Evolutionary conservation across 345 rosid genomes (phyloP).

Genomic region (Abelmoschus esculentus): DNA sequence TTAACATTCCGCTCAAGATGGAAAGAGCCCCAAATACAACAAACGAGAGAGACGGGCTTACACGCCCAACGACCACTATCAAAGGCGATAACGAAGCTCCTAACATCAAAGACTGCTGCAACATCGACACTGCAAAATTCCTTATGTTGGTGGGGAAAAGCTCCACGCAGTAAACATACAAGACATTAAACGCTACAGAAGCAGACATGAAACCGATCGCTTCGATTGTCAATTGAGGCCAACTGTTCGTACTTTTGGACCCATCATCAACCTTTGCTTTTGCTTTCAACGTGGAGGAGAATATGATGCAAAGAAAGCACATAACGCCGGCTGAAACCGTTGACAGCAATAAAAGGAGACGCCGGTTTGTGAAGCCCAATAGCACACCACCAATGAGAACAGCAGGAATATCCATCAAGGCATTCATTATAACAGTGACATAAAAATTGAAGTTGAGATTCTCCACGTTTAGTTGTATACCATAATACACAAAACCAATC

Average conservation of each 20-base stretch:
- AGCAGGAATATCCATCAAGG: slow-evolving; percentile 69
- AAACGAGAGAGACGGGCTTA: slow-evolving; percentile 48
- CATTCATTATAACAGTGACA: slow-evolving; percentile 50
- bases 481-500: slow-evolving; percentile 61
- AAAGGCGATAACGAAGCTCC: slow-evolving; percentile 70
- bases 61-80: slow-evolving; percentile 51
- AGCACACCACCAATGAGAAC: slow-evolving; percentile 44
- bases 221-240: slow-evolving; percentile 48
- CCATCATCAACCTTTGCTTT: not conserved
- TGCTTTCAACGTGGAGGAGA: slow-evolving; percentile 18
- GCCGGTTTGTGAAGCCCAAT: slow-evolving; percentile 42
- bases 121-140: slow-evolving; percentile 49
- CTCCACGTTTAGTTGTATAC: slow-evolving; percentile 61
- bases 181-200: slow-evolving; percentile 49
- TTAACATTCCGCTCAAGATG: slow-evolving; percentile 44
- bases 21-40: slow-evolving; percentile 42
- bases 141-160: slow-evolving; percentile 72
- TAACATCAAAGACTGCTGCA: slow-evolving; percentile 54
- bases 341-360: slow-evolving; percentile 41
- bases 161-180: slow-evolving; percentile 54
- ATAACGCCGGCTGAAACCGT: slow-evolving; percentile 44
- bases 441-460: slow-evolving; percentile 63
- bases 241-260: slow-evolving; percentile 23
- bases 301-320: slow-evolving; percentile 46
- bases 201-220: slow-evolving; percentile 63